phyloP scores from a whole-genome alignment of 805 yeast species.

The Danielia oregonensis region DNA sequence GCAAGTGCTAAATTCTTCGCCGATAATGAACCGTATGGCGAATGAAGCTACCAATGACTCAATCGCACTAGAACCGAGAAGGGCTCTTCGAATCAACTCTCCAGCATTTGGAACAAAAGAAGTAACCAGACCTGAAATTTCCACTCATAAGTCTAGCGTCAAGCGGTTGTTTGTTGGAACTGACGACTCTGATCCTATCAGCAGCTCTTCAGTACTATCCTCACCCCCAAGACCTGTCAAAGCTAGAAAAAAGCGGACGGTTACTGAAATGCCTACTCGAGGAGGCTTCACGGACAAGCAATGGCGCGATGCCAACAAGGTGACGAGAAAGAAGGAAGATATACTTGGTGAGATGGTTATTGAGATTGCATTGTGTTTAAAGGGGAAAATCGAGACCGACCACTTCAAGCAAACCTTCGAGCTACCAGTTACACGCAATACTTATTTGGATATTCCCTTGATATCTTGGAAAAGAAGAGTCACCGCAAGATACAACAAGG shows the following conservation, averaged over 20 bases:
- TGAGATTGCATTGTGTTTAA: slow-evolving; percentile 29
- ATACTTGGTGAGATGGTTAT: slow-evolving; percentile 49
- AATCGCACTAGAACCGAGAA: no score
- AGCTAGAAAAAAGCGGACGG: slow-evolving; percentile 4
- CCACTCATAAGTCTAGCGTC: slow-evolving; percentile 1
- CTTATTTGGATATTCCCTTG: slow-evolving; percentile 33
- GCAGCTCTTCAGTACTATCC: slow-evolving; percentile 8
- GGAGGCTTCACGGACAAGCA: slow-evolving; percentile 20
- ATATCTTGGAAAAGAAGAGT: slow-evolving; percentile 52
- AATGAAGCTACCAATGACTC: no score
- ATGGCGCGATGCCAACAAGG: slow-evolving; percentile 32
- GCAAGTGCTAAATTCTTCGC: slow-evolving; percentile 8
- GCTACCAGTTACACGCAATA: slow-evolving; percentile 21
- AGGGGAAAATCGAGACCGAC: slow-evolving; percentile 24
- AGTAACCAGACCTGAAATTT: background rate
- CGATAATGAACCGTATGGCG: slow-evolving; percentile 5
- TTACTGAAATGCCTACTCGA: background rate
- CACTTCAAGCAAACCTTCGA: slow-evolving; percentile 14
- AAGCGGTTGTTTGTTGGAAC: slow-evolving; percentile 1
- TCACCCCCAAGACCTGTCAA: slow-evolving; percentile 7
- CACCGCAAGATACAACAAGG: slow-evolving; percentile 45
- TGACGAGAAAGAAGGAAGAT: slow-evolving; percentile 45
- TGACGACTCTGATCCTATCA: slow-evolving; percentile 10
- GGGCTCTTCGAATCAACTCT: no score
- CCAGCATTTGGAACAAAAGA: no score